phyloP scores from a whole-genome alignment of 768 basidiomycete genomes.

The Lactarius deliciosus region DNA sequence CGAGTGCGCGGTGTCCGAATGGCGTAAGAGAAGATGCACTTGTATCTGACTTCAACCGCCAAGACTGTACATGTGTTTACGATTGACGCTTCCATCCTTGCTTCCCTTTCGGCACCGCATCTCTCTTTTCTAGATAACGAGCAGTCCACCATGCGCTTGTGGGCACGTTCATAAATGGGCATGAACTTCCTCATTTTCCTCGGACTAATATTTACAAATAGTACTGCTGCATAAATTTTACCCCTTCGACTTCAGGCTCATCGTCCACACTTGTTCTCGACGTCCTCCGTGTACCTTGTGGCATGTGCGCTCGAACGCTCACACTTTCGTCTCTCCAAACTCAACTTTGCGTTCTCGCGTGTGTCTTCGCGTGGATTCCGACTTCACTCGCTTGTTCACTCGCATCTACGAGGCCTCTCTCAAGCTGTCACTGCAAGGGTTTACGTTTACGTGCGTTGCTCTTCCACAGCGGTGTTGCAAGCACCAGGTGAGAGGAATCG shows the following conservation, averaged over 20 bases:
- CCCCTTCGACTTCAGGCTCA: neutral
- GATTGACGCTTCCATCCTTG: neutral
- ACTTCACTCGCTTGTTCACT: no score
- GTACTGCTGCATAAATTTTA: neutral
- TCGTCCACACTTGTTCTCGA: neutral
- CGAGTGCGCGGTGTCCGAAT: no score
- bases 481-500: no score
- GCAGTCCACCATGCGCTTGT: neutral
- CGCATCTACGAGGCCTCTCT: no score
- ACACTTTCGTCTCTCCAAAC: neutral
- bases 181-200: neutral
- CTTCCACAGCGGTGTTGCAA: no score
- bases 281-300: neutral
- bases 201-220: neutral
- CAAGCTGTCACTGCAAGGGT: no score
- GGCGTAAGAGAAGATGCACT: no score
- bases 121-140: neutral
- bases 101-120: neutral
- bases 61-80: no score
- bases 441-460: no score
- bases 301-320: neutral
- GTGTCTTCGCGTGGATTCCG: neutral
- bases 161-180: neutral
- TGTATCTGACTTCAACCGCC: no score
- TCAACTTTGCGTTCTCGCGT: neutral